These are phyloP conservation scores for Achaetomium macrosporum DNA, from an alignment of 2,329 filamentous ascomycete species.

Conservation along the genomic window DNA sequence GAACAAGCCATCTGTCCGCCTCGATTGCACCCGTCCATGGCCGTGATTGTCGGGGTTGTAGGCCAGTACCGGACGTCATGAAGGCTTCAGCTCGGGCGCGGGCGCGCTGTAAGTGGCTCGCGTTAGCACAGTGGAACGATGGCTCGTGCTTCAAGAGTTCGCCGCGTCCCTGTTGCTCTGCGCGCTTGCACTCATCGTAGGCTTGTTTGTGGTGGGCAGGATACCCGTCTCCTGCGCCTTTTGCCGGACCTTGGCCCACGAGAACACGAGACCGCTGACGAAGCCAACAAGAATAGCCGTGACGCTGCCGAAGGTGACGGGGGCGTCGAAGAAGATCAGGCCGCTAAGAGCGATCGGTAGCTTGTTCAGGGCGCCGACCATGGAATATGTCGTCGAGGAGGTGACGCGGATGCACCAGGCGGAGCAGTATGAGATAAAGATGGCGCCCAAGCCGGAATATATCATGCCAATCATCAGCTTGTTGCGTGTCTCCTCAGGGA, in stretches of 20 bases:
- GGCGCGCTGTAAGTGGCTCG: conserved; percentile 3
- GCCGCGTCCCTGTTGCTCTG: conserved; percentile 84
- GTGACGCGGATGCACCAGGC: conserved; percentile 98
- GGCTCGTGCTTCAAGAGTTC: conserved; percentile 49
- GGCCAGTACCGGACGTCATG: not conserved
- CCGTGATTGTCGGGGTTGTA: not conserved
- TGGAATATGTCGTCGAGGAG: conserved; percentile 95
- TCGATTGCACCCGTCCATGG: not conserved
- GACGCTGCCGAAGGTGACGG: conserved; percentile 85
- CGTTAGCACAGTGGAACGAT: not conserved
- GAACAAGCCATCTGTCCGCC: not conserved
- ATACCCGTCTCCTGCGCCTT: conserved; percentile 59
- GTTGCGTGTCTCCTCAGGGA: conserved; percentile 75
- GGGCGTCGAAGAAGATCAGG: conserved; percentile 90
- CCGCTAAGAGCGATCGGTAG: conserved; percentile 90
- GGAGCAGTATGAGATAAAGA: conserved; percentile 99
- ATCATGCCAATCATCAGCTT: conserved; percentile 81
- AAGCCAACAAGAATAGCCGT: conserved; percentile 90
- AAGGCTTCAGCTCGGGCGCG: not conserved
- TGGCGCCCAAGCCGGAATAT: conserved; percentile 84
- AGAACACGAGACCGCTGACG: conserved; percentile 84
- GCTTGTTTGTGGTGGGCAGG: conserved; percentile 61
- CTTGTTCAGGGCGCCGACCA: conserved; percentile 98
- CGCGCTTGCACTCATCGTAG: conserved; percentile 80
- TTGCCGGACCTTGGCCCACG: conserved; percentile 80